Evolutionary conservation across 176 grass and related monocot species (phyloP), one percentile per base, ranked within the genome.

Genomic region (Puccinellia tenuiflora): DNA sequence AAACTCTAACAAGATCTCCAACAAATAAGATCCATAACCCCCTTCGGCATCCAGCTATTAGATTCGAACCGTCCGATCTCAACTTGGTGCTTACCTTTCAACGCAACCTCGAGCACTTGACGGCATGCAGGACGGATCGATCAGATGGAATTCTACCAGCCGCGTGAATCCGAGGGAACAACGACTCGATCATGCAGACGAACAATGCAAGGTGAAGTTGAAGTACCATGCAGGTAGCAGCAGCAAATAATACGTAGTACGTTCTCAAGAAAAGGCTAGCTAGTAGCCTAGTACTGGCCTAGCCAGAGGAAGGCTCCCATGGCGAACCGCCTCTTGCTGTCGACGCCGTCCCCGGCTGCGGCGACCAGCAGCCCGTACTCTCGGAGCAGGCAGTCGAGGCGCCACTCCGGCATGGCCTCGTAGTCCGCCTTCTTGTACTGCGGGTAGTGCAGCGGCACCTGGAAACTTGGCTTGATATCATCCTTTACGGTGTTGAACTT

Each of bases 321-420:
- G 90, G 88, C 90, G 71, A 92, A 95, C 9, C 82, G 33, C 47
- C 93, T 62, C 90, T 95, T 92, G 43, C 79, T 40, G 22, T 88
- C 83, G 47, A 95, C 79, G 38, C 85, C 86, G 60, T 90, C n/a
- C n/a, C n/a, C n/a, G n/a, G n/a, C n/a, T n/a, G n/a, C 93, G 2
- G 51, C 55, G 40, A 81, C 88, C 11, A 84, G 87, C 69, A 96
- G 85, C 55, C 93, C 90, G 46, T 96, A 96, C 86, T 96, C 93
- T 17, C 26, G 87, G 54, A 97, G 86, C 16, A 97, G 82, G 86
- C 83, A 78, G 83, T 97, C 78, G 25, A 97, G n/a, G 75, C 84
- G 83, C 91, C 89, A 93, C 88, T 97, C 94, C 37, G 91, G 89
- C 94, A 97, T 97, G 48, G 75, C 62, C 88, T 97, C 94, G 83